phyloP scores from a whole-genome alignment of 176 grass and related monocot genomes.

The Oryza punctata region DNA sequence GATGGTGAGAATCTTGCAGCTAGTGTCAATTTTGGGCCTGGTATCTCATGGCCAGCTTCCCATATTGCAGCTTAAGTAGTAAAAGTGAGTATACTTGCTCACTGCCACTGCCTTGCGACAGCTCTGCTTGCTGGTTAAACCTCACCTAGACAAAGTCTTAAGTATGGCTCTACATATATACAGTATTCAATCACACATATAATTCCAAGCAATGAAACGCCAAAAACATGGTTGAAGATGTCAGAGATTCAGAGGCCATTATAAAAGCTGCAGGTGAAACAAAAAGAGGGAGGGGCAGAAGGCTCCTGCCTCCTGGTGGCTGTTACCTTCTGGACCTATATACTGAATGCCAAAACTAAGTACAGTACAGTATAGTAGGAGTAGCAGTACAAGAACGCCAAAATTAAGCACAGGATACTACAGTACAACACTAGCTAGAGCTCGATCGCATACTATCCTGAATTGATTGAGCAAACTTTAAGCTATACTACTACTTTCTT shows the following conservation, averaged over 20 bases:
- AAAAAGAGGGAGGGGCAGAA: constrained; percentile 40
- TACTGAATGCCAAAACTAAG: constrained; percentile 39
- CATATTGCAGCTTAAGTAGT: constrained; percentile 24
- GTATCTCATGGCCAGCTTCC: constrained; percentile 58
- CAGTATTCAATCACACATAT: constrained; percentile 25
- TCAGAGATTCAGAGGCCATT: constrained; percentile 22
- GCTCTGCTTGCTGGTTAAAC: not conserved
- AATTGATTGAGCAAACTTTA: not conserved
- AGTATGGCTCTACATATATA: constrained; percentile 28
- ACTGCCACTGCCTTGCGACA: not conserved
- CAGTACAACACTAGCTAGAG: not conserved
- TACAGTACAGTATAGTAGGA: constrained; percentile 11
- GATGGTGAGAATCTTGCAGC: constrained; percentile 37
- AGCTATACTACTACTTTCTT: constrained; percentile 18
- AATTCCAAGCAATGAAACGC: constrained; percentile 16
- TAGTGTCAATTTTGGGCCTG: constrained; percentile 37
- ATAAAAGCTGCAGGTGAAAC: constrained; percentile 40
- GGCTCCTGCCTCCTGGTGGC: constrained; percentile 39
- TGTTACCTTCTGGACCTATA: not conserved
- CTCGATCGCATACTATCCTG: not conserved
- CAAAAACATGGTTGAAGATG: constrained; percentile 1
- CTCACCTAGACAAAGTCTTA: constrained; percentile 8
- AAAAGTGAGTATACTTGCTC: constrained; percentile 47
- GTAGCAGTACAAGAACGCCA: not conserved
- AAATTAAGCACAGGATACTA: not conserved